Evolutionary conservation across 1,284 basidiomycete genomes (phyloP).

Genomic region (Stereum hirsutum): DNA sequence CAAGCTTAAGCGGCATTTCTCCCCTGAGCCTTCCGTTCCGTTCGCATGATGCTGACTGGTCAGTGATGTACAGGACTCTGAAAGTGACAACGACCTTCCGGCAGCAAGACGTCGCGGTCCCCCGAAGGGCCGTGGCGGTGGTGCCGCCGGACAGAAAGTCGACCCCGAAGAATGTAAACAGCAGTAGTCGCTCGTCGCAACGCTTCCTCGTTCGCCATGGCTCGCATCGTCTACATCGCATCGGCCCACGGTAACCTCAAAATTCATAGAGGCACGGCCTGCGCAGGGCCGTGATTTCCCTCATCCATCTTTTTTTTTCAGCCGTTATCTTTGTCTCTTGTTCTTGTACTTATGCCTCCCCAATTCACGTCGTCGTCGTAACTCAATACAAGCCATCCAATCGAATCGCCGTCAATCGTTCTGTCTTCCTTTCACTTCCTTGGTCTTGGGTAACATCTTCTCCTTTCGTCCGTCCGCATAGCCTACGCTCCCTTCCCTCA

Average conservation of each 20-base stretch:
- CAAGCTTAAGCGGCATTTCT: slow-evolving; percentile 6
- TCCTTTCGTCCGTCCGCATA: too few species aligned
- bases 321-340: not conserved
- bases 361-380: too few species aligned
- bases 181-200: slow-evolving; percentile 39
- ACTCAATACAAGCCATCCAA: too few species aligned
- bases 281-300: not conserved
- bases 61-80: slow-evolving; percentile 38
- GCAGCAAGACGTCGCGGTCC: slow-evolving; percentile 46
- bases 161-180: slow-evolving; percentile 84
- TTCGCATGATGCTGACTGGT: too few species aligned
- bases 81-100: slow-evolving; percentile 50
- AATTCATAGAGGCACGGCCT: not conserved
- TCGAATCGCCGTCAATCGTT: too few species aligned
- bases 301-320: not conserved
- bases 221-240: not conserved
- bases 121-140: slow-evolving; percentile 37
- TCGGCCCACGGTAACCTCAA: too few species aligned
- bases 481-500: not conserved
- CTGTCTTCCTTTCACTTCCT: too few species aligned
- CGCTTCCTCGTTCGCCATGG: not conserved
- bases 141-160: slow-evolving; percentile 26
- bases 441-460: too few species aligned
- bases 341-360: too few species aligned
- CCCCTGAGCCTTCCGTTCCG: too few species aligned